These are phyloP conservation scores for Fusarium musae DNA, from an alignment of 2,329 filamentous ascomycete species.

Conservation along the genomic window DNA sequence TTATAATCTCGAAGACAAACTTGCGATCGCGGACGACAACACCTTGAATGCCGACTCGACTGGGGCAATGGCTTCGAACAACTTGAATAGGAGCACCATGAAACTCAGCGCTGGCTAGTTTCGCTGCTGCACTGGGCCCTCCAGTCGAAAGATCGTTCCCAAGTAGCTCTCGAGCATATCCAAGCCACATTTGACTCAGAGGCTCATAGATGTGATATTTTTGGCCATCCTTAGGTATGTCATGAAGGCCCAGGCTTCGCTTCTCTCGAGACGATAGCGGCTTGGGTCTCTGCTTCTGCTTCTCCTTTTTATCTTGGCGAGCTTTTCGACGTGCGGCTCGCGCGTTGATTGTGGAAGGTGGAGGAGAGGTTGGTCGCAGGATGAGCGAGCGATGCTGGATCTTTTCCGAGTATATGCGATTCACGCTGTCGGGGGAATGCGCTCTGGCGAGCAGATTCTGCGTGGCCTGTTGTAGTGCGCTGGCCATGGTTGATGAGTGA, in stretches of 20 bases:
- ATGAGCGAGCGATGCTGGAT: slow-evolving; percentile 84
- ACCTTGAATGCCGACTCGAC: slow-evolving; percentile 83
- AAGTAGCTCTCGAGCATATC: slow-evolving; percentile 85
- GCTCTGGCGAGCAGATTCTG: slow-evolving; percentile 78
- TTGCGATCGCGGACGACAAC: slow-evolving; percentile 91
- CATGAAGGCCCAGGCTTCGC: slow-evolving; percentile 76
- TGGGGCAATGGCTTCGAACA: slow-evolving; percentile 81
- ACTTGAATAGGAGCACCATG: slow-evolving; percentile 89
- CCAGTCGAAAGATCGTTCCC: slow-evolving; percentile 68
- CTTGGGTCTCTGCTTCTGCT: slow-evolving; percentile 63
- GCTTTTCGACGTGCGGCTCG: slow-evolving; percentile 67
- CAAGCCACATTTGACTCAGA: slow-evolving; percentile 81
- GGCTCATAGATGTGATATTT: slow-evolving; percentile 79
- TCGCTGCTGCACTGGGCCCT: slow-evolving; percentile 71
- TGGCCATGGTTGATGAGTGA: slow-evolving; percentile 48
- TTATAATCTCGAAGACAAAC: slow-evolving; percentile 87
- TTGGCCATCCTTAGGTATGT: slow-evolving; percentile 72
- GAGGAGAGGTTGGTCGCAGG: slow-evolving; percentile 79
- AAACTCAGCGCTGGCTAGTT: slow-evolving; percentile 87
- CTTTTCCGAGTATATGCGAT: slow-evolving; percentile 81
- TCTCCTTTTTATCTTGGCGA: slow-evolving; percentile 57
- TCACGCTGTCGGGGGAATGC: slow-evolving; percentile 78
- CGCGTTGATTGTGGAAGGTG: slow-evolving; percentile 62
- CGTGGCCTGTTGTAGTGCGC: slow-evolving; percentile 56
- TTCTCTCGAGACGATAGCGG: slow-evolving; percentile 86